phyloP scores from a whole-genome alignment of 106 monocot species.

The Agapanthus africanus region DNA sequence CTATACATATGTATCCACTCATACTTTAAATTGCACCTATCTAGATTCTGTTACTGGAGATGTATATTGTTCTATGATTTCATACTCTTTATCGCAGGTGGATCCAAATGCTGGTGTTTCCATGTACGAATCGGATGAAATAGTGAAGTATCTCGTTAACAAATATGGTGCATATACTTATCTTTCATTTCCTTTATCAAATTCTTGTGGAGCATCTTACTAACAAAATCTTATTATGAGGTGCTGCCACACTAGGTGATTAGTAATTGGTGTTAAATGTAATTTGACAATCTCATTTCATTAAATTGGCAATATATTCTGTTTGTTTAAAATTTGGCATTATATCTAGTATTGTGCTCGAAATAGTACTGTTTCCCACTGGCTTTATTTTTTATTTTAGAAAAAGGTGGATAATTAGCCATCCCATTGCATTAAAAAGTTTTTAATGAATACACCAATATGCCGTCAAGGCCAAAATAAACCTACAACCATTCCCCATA shows the following conservation, averaged over 20 bases:
- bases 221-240: neutral
- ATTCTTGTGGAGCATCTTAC: neutral
- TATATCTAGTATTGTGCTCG: neutral
- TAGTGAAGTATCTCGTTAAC: constrained; percentile 82
- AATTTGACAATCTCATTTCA: neutral
- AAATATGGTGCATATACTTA: constrained; percentile 65
- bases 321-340: neutral
- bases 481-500: too few species aligned
- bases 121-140: constrained; percentile 98
- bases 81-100: constrained; percentile 49
- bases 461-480: too few species aligned
- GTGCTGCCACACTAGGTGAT: neutral
- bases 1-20: too few species aligned
- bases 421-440: too few species aligned
- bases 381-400: too few species aligned
- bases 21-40: neutral
- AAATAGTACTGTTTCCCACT: neutral
- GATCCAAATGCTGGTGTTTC: constrained; percentile 85
- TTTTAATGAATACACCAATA: too few species aligned
- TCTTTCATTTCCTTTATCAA: too few species aligned
- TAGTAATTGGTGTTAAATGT: neutral
- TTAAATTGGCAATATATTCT: neutral
- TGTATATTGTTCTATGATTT: neutral
- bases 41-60: neutral
- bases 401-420: too few species aligned